A percentile compares a stretch with the other conserved stretches of the same genome.
phyloP scores from a whole-genome alignment of 2,329 filamentous ascomycete species.

The Sphaerulina vaccinii region DNA sequence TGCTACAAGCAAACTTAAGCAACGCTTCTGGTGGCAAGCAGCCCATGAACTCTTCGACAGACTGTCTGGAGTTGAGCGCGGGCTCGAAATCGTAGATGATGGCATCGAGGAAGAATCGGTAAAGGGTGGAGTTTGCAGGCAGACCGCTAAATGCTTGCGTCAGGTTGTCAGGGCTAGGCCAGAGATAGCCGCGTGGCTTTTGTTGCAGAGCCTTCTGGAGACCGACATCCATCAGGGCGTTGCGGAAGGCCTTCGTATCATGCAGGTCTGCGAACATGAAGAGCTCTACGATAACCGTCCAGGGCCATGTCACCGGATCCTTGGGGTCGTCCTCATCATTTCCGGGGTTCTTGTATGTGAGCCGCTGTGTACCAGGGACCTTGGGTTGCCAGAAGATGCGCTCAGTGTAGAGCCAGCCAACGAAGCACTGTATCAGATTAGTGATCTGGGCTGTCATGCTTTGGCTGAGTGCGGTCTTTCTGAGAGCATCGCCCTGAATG shows the following conservation, averaged over 20 bases:
- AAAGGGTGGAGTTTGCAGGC: not conserved
- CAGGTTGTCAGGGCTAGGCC: not conserved
- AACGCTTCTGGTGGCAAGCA: not conserved
- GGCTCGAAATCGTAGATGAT: not conserved
- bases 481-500: no score
- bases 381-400: not conserved
- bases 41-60: not conserved
- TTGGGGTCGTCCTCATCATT: not conserved
- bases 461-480: not conserved
- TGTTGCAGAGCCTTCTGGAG: not conserved
- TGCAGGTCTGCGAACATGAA: not conserved
- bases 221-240: not conserved
- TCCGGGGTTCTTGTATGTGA: not conserved
- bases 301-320: not conserved
- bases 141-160: not conserved
- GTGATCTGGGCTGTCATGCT: not conserved
- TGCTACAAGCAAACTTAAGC: not conserved
- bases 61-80: not conserved
- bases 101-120: not conserved
- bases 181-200: not conserved
- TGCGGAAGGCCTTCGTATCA: not conserved
- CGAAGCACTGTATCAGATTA: conserved; percentile 4
- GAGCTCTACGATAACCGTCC: not conserved
- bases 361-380: not conserved
- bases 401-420: conserved; percentile 17